Conservation (phyloP, 257 asterid species). For the Gynochthodes officinalis region DNA sequence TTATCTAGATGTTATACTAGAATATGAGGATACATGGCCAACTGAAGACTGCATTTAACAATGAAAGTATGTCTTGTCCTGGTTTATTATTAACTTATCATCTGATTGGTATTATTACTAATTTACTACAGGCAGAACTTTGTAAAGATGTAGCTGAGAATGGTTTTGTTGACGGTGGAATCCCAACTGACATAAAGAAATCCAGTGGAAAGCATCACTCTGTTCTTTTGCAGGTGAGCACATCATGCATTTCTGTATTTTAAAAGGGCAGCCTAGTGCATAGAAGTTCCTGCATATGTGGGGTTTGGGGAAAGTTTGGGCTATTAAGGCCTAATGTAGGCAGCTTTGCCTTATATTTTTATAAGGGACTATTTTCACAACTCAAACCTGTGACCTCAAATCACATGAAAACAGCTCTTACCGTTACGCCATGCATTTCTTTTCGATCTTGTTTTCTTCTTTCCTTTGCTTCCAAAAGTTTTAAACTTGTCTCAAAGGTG, state of each 20-base stretch:
- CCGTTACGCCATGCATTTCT: no score
- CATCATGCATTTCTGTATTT: neutral
- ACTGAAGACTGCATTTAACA: no score
- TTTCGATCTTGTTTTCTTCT: neutral
- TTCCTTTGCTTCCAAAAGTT: neutral
- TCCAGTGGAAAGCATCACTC: constrained; percentile 63
- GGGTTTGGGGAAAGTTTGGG: no score
- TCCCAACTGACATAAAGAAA: constrained; percentile 37
- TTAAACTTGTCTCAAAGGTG: neutral
- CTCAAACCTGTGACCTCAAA: no score
- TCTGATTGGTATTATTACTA: neutral
- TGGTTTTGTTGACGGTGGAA: constrained; percentile 41
- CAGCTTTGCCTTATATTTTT: no score
- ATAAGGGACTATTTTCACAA: no score
- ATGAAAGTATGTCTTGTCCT: no score
- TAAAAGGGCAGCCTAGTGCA: no score
- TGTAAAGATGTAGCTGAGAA: constrained; percentile 52
- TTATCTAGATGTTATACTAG: neutral
- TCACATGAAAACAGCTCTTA: no score
- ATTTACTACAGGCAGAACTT: constrained; percentile 79
- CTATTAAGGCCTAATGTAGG: no score
- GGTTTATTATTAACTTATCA: neutral
- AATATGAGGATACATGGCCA: neutral
- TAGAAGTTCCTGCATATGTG: no score
- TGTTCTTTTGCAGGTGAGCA: constrained; percentile 73